Percentiles rank a stretch among this genome's conserved stretches.
These are phyloP conservation scores for Asclepias syriaca DNA, from an alignment of 257 asterid species.

Conservation along the genomic window DNA sequence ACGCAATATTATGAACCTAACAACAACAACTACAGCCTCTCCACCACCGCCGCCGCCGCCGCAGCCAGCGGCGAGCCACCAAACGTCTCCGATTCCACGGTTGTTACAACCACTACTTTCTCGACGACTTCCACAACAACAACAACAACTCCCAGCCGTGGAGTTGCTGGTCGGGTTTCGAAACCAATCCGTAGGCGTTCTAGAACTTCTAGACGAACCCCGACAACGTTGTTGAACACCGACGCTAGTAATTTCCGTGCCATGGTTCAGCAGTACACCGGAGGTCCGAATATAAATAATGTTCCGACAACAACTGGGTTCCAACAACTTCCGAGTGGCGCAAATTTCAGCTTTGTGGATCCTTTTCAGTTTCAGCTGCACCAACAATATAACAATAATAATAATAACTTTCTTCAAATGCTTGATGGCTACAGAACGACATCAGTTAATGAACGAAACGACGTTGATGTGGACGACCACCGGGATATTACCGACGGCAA, in stretches of 20 bases:
- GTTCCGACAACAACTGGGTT: neutral
- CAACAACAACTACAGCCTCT: neutral
- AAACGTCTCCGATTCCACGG: neutral
- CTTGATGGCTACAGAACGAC: neutral
- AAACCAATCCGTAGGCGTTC: constrained; percentile 35
- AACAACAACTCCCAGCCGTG: neutral
- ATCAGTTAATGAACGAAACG: neutral
- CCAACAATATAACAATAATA: neutral
- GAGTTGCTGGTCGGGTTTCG: neutral
- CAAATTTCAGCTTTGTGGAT: constrained; percentile 38
- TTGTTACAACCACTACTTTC: neutral
- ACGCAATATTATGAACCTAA: neutral
- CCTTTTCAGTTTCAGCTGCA: constrained; percentile 1
- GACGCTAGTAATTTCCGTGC: constrained; percentile 47
- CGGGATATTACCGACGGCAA: neutral
- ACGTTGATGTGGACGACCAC: no score
- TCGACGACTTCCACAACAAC: neutral
- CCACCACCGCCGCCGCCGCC: no score
- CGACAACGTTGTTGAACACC: constrained; percentile 50
- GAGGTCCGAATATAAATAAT: constrained; percentile 21
- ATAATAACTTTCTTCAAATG: neutral
- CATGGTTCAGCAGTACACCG: constrained; percentile 65
- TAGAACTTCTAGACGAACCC: constrained; percentile 26
- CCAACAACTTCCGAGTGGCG: constrained; percentile 37
- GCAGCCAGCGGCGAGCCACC: no score